These are phyloP conservation scores for Allomyces macrogynus DNA, from an alignment of 192 early-diverging fungal species.

Conservation along the genomic window DNA sequence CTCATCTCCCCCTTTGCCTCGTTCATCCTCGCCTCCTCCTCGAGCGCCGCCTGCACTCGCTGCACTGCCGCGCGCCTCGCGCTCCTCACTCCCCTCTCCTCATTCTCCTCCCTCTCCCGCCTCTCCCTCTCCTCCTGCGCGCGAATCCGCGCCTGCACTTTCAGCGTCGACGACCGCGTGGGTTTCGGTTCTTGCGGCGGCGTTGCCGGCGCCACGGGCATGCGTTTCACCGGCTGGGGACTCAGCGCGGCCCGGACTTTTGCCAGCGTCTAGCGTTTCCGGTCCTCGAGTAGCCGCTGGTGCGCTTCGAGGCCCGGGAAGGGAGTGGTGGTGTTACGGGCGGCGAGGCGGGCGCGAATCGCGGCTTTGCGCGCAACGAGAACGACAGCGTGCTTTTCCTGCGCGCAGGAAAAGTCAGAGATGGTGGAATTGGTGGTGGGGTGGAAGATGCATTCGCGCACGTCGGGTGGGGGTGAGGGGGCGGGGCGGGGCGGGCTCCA, in stretches of 20 bases:
- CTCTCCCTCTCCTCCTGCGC: background rate
- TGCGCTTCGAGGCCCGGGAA: background rate
- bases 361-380: background rate
- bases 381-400: background rate
- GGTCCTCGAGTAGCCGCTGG: background rate
- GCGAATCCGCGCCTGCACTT: background rate
- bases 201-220: background rate
- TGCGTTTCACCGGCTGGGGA: background rate
- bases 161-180: background rate
- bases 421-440: background rate
- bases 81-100: background rate
- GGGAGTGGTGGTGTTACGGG: background rate
- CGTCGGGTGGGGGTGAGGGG: too few relatives aligned
- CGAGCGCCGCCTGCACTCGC: background rate
- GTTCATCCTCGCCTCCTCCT: too few relatives aligned
- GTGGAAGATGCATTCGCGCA: background rate
- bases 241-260: background rate
- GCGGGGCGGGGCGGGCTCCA: too few relatives aligned
- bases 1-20: too few relatives aligned
- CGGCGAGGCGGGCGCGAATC: background rate
- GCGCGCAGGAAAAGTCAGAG: background rate
- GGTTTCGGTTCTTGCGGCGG: background rate
- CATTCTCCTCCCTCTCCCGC: background rate
- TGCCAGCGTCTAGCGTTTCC: background rate
- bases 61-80: background rate